phyloP scores from a whole-genome alignment of 2,329 filamentous ascomycete genomes.

The Acephala macrosclerotiorum region DNA sequence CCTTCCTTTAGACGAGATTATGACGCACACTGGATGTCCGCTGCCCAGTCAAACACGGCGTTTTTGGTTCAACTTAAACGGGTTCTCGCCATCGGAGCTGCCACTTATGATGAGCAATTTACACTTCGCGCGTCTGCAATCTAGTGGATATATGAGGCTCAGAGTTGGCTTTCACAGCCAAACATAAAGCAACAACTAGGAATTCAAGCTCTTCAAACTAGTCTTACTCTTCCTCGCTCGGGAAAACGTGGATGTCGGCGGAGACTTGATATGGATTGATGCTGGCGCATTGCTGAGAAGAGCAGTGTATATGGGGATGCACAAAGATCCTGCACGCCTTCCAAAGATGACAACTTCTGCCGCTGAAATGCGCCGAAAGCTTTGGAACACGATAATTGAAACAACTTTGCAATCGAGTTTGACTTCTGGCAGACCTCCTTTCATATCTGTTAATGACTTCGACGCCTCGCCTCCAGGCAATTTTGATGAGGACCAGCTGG shows the following conservation, averaged over 20 bases:
- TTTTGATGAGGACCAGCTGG: slow-evolving; percentile 58
- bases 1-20: slow-evolving; percentile 58
- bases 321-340: slow-evolving; percentile 54
- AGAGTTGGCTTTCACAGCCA: slow-evolving; percentile 61
- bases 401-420: slow-evolving; percentile 54
- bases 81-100: slow-evolving; percentile 63
- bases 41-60: slow-evolving; percentile 43
- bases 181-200: slow-evolving; percentile 59
- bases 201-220: slow-evolving; percentile 58
- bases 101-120: slow-evolving; percentile 57
- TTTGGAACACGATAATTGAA: slow-evolving; percentile 63
- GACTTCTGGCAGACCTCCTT: slow-evolving; percentile 53
- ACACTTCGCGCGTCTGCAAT: slow-evolving; percentile 56
- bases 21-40: slow-evolving; percentile 55
- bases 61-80: slow-evolving; percentile 66
- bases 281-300: slow-evolving; percentile 53
- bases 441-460: slow-evolving; percentile 54
- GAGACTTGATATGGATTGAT: slow-evolving; percentile 57
- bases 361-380: slow-evolving; percentile 56
- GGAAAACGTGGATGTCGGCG: slow-evolving; percentile 49
- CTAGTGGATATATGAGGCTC: slow-evolving; percentile 65
- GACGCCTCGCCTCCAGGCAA: slow-evolving; percentile 58
- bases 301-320: slow-evolving; percentile 59
- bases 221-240: slow-evolving; percentile 54
- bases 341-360: slow-evolving; percentile 45